Percentiles rank a stretch among this genome's conserved stretches.
phyloP scores from a whole-genome alignment of 768 basidiomycete genomes.

The Crassisporium funariophilum region DNA sequence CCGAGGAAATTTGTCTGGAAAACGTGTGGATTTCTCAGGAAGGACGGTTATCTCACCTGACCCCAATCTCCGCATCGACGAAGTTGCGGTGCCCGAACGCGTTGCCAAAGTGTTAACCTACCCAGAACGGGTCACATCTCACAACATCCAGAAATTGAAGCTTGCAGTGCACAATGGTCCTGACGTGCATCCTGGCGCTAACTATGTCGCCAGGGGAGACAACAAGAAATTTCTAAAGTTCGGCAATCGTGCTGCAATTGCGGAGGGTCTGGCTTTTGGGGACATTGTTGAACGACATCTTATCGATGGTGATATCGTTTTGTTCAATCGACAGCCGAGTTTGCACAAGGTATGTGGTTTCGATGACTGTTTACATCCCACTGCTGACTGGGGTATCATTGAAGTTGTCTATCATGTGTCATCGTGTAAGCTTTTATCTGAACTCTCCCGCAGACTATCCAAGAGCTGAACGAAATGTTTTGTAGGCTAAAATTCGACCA shows the following conservation, averaged over 20 bases:
- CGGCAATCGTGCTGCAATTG: conserved; percentile 78
- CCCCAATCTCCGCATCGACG: conserved; percentile 97
- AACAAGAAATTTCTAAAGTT: conserved; percentile 91
- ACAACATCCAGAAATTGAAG: conserved; percentile 81
- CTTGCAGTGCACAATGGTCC: conserved; percentile 85
- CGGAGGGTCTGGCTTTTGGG: conserved; percentile 81
- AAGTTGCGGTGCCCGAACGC: conserved; percentile 95
- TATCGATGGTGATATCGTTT: conserved; percentile 91
- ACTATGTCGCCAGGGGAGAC: conserved; percentile 83
- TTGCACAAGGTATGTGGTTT: conserved; percentile 74
- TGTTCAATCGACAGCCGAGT: conserved; percentile 99
- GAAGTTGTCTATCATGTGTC: conserved; percentile 99
- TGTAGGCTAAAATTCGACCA: conserved; percentile 84
- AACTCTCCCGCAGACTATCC: conserved; percentile 1
- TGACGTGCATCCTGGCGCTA: conserved; percentile 93
- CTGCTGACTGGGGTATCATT: conserved; percentile 1
- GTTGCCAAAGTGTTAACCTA: conserved; percentile 95
- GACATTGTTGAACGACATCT: conserved; percentile 96
- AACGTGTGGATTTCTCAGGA: conserved; percentile 98
- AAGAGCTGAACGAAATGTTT: no score
- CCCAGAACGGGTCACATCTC: conserved; percentile 90
- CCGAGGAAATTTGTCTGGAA: conserved; percentile 96
- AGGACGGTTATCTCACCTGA: conserved; percentile 99
- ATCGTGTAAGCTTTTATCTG: conserved; percentile 60
- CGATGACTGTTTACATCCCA: background rate